These are phyloP conservation scores for Thalia dealbata DNA, from an alignment of 176 grass and related monocot genomes.

Conservation along the genomic window DNA sequence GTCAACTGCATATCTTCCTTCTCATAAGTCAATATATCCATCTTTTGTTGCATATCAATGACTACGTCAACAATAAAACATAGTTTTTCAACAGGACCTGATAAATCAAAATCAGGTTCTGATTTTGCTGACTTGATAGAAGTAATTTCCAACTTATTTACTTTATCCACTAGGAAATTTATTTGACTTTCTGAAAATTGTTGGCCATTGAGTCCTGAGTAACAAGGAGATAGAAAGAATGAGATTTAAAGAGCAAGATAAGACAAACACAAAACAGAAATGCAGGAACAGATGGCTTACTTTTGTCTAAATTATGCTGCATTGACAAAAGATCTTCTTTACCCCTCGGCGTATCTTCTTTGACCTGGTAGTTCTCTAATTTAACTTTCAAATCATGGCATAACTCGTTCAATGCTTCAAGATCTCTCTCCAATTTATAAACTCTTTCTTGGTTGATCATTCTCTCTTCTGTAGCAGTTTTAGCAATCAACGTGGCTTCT, in stretches of 20 bases:
- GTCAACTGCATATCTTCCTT: constrained; percentile 75
- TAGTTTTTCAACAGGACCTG: constrained; percentile 54
- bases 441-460: constrained; percentile 46
- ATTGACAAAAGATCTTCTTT: constrained; percentile 54
- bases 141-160: constrained; percentile 43
- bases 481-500: constrained; percentile 45
- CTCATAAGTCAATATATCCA: constrained; percentile 49
- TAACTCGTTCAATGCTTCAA: constrained; percentile 42
- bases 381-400: constrained; percentile 54
- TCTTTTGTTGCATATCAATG: constrained; percentile 35
- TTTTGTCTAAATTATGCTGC: constrained; percentile 39
- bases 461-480: constrained; percentile 47
- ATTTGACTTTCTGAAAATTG: constrained; percentile 54
- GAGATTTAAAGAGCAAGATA: constrained; percentile 22
- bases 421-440: constrained; percentile 52
- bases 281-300: constrained; percentile 24
- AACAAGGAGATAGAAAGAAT: constrained; percentile 18
- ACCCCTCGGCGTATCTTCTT: constrained; percentile 35
- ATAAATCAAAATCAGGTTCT: constrained; percentile 21
- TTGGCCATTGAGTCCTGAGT: constrained; percentile 33
- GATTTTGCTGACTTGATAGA: constrained; percentile 24
- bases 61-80: constrained; percentile 64
- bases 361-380: constrained; percentile 44
- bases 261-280: background rate
- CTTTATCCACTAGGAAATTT: constrained; percentile 60